phyloP scores from a whole-genome alignment of 768 basidiomycete species.

The Mycena vitilis region DNA sequence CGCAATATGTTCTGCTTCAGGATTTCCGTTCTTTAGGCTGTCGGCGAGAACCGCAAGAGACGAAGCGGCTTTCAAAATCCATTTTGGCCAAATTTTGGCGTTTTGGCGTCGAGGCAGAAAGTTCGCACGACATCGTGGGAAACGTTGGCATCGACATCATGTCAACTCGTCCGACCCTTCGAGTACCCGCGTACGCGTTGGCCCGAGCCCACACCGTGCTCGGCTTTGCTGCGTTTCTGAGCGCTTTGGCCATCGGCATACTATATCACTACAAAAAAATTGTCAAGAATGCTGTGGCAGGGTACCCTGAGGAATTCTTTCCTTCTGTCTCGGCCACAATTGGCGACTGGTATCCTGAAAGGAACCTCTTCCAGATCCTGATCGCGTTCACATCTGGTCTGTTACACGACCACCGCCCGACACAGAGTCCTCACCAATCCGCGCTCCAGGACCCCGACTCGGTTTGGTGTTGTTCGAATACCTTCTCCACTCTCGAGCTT shows the following conservation, averaged over 20 bases:
- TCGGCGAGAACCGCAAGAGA: too few species aligned
- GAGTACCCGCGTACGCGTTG: slow-evolving; percentile 54
- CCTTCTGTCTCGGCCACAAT: slow-evolving; percentile 93
- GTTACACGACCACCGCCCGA: slow-evolving; percentile 29
- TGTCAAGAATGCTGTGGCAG: slow-evolving; percentile 86
- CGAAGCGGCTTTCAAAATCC: too few species aligned
- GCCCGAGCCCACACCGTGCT: slow-evolving; percentile 75
- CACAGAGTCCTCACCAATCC: neutral
- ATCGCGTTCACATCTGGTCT: slow-evolving; percentile 86
- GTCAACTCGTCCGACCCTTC: too few species aligned
- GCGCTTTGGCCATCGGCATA: slow-evolving; percentile 73
- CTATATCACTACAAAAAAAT: slow-evolving; percentile 84
- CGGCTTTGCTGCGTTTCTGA: slow-evolving; percentile 71
- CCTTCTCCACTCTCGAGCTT: slow-evolving; percentile 55
- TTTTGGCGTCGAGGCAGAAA: too few species aligned
- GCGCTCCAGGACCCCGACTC: slow-evolving; percentile 74
- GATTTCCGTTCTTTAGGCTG: too few species aligned
- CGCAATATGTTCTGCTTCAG: too few species aligned
- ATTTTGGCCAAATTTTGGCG: too few species aligned
- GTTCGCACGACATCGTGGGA: neutral
- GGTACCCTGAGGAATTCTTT: slow-evolving; percentile 90
- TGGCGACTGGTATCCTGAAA: slow-evolving; percentile 91
- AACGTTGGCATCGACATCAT: neutral
- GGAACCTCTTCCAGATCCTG: slow-evolving; percentile 86
- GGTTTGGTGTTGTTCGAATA: slow-evolving; percentile 73